Evolutionary conservation across 352 stramenopile species (phyloP).

Genomic region (Pythium utonaiense): DNA sequence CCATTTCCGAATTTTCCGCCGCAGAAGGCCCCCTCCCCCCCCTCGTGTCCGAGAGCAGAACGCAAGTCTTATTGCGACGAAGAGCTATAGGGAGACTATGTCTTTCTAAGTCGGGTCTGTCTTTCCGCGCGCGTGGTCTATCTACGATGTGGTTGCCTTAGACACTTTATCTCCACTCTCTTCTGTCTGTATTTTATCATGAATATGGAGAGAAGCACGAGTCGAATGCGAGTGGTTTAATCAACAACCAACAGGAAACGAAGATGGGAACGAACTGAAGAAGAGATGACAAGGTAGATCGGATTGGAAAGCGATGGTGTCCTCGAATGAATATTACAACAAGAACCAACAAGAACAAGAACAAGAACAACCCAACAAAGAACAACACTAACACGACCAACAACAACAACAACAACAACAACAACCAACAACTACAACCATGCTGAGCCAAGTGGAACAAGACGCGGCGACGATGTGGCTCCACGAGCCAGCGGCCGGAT

Average conservation of each 20-base stretch:
- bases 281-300: conserved; percentile 62
- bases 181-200: conserved; percentile 54
- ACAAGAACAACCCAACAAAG: conserved; percentile 22
- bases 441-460: conserved; percentile 55
- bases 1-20: conserved; percentile 67
- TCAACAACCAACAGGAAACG: conserved; percentile 1
- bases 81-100: conserved; percentile 79
- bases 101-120: conserved; percentile 86
- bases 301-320: conserved; percentile 77
- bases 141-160: conserved; percentile 53
- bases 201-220: conserved; percentile 21
- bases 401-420: conserved; percentile 21
- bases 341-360: conserved; percentile 45
- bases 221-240: conserved; percentile 6
- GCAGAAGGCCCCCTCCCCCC: conserved; percentile 58
- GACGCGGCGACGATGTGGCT: conserved; percentile 53
- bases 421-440: conserved; percentile 27
- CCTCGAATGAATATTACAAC: conserved; percentile 66
- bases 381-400: conserved; percentile 42
- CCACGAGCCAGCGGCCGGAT: conserved; percentile 41
- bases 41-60: conserved; percentile 41
- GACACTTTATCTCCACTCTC: conserved; percentile 33
- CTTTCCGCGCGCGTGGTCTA: conserved; percentile 59
- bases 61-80: conserved; percentile 64
- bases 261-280: conserved; percentile 52